These are phyloP conservation scores for Carex littledalei DNA, from an alignment of 176 grass and related monocot species.

Conservation along the genomic window DNA sequence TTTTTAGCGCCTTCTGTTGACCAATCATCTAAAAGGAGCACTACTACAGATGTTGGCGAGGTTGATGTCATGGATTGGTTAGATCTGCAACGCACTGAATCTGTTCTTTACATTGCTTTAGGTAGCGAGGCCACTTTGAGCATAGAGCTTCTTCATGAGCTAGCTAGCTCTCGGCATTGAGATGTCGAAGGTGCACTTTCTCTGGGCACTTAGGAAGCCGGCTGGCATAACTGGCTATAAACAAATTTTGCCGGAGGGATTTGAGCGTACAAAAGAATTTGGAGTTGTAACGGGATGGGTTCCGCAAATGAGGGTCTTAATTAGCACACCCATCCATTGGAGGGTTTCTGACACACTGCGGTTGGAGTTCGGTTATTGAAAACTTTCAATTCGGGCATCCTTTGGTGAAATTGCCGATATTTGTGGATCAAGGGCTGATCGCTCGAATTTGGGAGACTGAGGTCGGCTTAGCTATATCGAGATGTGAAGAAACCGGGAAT, in stretches of 20 bases:
- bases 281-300: constrained; percentile 27
- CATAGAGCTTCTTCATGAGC: constrained; percentile 25
- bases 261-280: neutral
- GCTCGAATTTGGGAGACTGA: too few relatives aligned
- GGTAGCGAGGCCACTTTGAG: constrained; percentile 48
- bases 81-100: constrained; percentile 16
- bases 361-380: neutral
- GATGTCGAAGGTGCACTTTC: constrained; percentile 39
- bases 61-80: constrained; percentile 32
- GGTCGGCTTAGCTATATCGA: constrained; percentile 19
- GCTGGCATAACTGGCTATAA: neutral
- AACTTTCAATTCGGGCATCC: too few relatives aligned
- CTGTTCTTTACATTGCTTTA: constrained; percentile 51
- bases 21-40: neutral
- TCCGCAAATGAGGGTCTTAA: constrained; percentile 37
- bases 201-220: constrained; percentile 39
- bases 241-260: constrained; percentile 26
- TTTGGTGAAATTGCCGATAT: too few relatives aligned
- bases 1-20: neutral
- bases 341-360: constrained; percentile 68
- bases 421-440: too few relatives aligned
- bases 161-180: constrained; percentile 52
- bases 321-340: constrained; percentile 23
- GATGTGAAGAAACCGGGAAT: constrained; percentile 29
- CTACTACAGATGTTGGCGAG: neutral